These are phyloP conservation scores for Lachnellula arida DNA, from an alignment of 2,329 filamentous ascomycete species.

Conservation along the genomic window DNA sequence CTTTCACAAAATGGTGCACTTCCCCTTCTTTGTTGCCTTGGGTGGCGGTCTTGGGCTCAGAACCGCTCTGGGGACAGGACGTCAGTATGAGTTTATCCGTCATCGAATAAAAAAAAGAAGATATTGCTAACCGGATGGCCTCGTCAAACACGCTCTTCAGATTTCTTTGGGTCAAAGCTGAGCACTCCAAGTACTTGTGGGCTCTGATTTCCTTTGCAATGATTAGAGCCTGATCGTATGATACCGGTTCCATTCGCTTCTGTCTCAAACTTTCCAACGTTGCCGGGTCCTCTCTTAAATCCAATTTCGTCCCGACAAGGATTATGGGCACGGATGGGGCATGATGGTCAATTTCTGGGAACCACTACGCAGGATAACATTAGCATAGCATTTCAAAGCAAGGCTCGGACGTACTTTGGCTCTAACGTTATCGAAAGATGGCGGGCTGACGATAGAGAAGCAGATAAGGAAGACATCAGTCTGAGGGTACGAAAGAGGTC, in stretches of 20 bases:
- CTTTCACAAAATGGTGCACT: conserved; percentile 62
- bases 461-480: conserved; percentile 98
- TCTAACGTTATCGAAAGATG: conserved; percentile 98
- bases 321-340: conserved; percentile 95
- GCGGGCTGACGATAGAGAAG: conserved; percentile 96
- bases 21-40: conserved; percentile 56
- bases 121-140: conserved; percentile 76
- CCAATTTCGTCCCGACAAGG: conserved; percentile 93
- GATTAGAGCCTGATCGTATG: conserved; percentile 84
- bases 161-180: conserved; percentile 91
- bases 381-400: background rate
- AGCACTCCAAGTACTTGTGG: conserved; percentile 97
- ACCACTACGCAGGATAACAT: conserved; percentile 61
- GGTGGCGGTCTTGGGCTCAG: conserved; percentile 60
- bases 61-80: conserved; percentile 52
- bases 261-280: conserved; percentile 78
- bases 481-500: conserved; percentile 94
- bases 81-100: background rate
- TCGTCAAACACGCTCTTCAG: conserved; percentile 98
- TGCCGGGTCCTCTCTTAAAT: conserved; percentile 82
- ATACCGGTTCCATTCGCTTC: conserved; percentile 96
- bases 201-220: conserved; percentile 93
- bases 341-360: conserved; percentile 95
- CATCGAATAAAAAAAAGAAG: background rate
- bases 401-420: conserved; percentile 67